Conservation (phyloP, 2,329 filamentous ascomycete species). For the Aspergillus ochraceoroseus region DNA sequence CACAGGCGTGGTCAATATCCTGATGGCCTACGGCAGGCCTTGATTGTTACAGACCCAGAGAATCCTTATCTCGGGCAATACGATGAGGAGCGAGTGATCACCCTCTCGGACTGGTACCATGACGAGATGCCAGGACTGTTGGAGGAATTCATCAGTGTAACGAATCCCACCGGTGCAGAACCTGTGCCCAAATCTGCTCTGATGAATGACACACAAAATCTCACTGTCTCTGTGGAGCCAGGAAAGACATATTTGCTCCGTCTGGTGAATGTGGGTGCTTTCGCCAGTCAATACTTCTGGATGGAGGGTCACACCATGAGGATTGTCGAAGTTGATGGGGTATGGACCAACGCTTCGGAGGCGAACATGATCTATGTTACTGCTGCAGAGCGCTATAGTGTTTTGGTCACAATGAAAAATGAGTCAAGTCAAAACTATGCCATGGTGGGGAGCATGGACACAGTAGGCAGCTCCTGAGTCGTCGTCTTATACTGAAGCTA, state of each 20-base stretch:
- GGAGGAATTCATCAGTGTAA: conserved; percentile 45
- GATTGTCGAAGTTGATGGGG: conserved; percentile 64
- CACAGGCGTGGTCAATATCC: conserved; percentile 61
- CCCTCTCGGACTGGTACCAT: conserved; percentile 68
- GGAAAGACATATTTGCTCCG: conserved; percentile 66
- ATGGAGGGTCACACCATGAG: conserved; percentile 53
- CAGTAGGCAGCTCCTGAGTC: conserved; percentile 32
- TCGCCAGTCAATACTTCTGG: conserved; percentile 49
- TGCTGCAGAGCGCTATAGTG: conserved; percentile 57
- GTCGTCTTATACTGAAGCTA: conserved; percentile 22
- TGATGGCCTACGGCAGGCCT: conserved; percentile 62
- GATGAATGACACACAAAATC: conserved; percentile 64
- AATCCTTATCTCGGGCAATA: conserved; percentile 52
- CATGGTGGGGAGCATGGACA: conserved; percentile 64
- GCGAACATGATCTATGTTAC: conserved; percentile 54
- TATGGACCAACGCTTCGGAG: conserved; percentile 1
- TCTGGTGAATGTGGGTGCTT: conserved; percentile 67
- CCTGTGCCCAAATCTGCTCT: conserved; percentile 64
- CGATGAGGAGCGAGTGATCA: conserved; percentile 58
- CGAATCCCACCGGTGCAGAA: conserved; percentile 53
- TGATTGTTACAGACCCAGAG: conserved; percentile 59
- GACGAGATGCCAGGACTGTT: conserved; percentile 48
- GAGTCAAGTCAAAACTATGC: conserved; percentile 58
- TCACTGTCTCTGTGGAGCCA: conserved; percentile 56
- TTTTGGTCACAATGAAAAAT: conserved; percentile 56